Conservation (phyloP, 768 basidiomycete genomes). For the Pleurotus ostreatus region DNA sequence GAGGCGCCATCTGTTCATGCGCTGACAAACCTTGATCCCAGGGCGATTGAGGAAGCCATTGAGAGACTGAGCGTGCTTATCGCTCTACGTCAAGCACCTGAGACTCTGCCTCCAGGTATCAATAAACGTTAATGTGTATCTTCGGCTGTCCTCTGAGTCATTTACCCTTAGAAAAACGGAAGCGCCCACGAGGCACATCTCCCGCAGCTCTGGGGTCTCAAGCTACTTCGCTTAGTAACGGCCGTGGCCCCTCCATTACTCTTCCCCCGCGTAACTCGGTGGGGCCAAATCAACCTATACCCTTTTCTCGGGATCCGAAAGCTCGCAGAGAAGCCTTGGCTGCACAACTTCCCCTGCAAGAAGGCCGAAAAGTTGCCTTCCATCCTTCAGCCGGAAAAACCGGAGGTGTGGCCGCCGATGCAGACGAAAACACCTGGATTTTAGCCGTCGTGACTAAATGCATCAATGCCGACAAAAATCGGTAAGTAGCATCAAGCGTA, state of each 20-base stretch:
- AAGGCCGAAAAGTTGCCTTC: slow-evolving; percentile 79
- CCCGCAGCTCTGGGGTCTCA: slow-evolving; percentile 47
- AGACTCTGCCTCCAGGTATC: slow-evolving; percentile 52
- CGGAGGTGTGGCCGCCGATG: slow-evolving; percentile 28
- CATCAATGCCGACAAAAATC: slow-evolving; percentile 68
- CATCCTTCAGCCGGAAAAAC: slow-evolving; percentile 62
- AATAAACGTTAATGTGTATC: neutral
- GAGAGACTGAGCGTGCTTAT: slow-evolving; percentile 69
- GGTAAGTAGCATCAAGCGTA: slow-evolving; percentile 30
- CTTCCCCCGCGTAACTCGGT: slow-evolving; percentile 55
- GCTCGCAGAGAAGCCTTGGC: slow-evolving; percentile 57
- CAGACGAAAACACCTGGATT: slow-evolving; percentile 70
- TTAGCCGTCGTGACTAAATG: slow-evolving; percentile 71
- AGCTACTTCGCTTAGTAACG: slow-evolving; percentile 26
- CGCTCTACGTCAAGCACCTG: slow-evolving; percentile 69
- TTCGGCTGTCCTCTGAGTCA: too few species aligned
- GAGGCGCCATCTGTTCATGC: slow-evolving; percentile 7
- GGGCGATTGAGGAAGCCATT: slow-evolving; percentile 67
- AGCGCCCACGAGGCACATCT: slow-evolving; percentile 70
- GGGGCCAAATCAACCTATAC: slow-evolving; percentile 44
- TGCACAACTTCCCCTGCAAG: slow-evolving; percentile 63
- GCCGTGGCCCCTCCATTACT: slow-evolving; percentile 51
- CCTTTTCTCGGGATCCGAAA: slow-evolving; percentile 65
- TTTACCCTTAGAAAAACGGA: slow-evolving; percentile 59
- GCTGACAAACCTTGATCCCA: slow-evolving; percentile 23